Conservation (phyloP, 306 rosid genomes). For the Quercus alba region DNA sequence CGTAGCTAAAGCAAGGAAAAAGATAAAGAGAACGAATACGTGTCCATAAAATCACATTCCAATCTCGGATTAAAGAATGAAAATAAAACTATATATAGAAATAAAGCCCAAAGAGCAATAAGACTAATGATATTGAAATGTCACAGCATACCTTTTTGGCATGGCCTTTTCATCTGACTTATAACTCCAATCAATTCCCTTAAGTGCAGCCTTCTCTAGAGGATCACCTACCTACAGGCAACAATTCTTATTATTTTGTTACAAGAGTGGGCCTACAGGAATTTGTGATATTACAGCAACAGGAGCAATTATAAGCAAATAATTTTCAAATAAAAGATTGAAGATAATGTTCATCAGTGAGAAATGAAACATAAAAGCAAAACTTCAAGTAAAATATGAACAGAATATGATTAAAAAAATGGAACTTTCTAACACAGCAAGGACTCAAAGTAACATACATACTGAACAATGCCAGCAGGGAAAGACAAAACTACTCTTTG, state of each 20-base stretch:
- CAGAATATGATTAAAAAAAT: not conserved
- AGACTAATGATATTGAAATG: slow-evolving; percentile 8
- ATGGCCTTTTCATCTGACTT: slow-evolving; percentile 96
- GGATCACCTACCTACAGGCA: slow-evolving; percentile 94
- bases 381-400: not conserved
- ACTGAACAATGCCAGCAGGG: not conserved
- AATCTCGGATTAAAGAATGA: not conserved
- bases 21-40: not conserved
- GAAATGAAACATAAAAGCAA: not conserved
- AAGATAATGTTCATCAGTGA: not conserved
- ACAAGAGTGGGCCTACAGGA: not conserved
- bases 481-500: not conserved
- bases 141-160: slow-evolving; percentile 72
- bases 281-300: slow-evolving; percentile 7
- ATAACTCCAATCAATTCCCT: slow-evolving; percentile 93
- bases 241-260: not conserved
- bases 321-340: not conserved
- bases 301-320: not conserved
- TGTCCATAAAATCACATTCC: not conserved
- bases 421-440: not conserved
- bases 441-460: not conserved
- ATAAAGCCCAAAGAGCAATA: slow-evolving; percentile 15
- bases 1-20: not conserved
- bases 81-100: not conserved
- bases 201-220: slow-evolving; percentile 97